phyloP scores from a whole-genome alignment of 2,329 filamentous ascomycete species.

The Nothomitra cinnamomea region DNA sequence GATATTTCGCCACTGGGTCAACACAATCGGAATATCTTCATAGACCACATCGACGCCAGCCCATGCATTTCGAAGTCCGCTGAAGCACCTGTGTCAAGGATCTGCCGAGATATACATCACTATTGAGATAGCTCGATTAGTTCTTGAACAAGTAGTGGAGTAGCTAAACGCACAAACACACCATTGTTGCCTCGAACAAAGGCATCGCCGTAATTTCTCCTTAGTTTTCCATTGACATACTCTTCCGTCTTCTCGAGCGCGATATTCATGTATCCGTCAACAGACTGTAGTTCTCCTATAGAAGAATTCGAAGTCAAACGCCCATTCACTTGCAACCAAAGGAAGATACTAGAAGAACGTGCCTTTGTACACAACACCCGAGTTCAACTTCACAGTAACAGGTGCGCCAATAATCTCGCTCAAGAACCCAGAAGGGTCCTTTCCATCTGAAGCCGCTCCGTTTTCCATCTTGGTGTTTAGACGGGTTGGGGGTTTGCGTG shows the following conservation, averaged over 20 bases:
- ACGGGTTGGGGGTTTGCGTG: not conserved
- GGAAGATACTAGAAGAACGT: conserved; percentile 6
- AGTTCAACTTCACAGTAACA: conserved; percentile 95
- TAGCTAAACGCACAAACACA: conserved; percentile 21
- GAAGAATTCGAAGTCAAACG: not conserved
- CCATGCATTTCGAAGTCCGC: not conserved
- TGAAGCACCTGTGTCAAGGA: conserved; percentile 7
- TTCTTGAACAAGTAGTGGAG: not conserved
- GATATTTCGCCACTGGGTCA: too few species aligned
- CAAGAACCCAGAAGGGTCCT: conserved; percentile 85
- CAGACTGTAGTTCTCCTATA: conserved; percentile 80
- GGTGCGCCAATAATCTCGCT: conserved; percentile 86
- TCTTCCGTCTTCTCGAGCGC: conserved; percentile 91
- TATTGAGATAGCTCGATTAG: conserved; percentile 4
- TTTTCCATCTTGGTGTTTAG: conserved; percentile 49
- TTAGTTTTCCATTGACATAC: conserved; percentile 68
- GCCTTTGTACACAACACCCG: conserved; percentile 98
- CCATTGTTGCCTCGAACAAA: conserved; percentile 96
- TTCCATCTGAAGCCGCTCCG: conserved; percentile 50
- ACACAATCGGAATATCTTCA: too few species aligned
- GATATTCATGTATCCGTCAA: conserved; percentile 99
- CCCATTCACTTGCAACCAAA: not conserved
- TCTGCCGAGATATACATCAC: conserved; percentile 16
- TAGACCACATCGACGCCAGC: not conserved
- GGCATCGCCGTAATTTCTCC: conserved; percentile 77